These are phyloP conservation scores for Colletotrichum orbiculare DNA, from an alignment of 2,329 filamentous ascomycete genomes.

Conservation along the genomic window DNA sequence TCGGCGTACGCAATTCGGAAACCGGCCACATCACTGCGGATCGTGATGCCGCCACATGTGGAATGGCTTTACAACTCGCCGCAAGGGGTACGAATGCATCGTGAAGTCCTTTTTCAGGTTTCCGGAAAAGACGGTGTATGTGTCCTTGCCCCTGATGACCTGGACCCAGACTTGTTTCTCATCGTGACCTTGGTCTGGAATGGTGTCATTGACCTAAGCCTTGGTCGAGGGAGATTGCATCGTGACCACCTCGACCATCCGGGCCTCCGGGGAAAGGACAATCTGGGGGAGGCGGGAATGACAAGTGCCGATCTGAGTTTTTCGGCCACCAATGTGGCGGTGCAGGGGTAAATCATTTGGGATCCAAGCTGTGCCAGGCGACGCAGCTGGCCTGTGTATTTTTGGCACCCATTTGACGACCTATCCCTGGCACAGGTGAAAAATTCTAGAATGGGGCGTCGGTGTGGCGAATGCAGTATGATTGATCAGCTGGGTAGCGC, in stretches of 20 bases:
- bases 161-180: slow-evolving; percentile 1
- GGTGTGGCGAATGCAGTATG: background rate
- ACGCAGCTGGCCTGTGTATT: too few species aligned
- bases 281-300: slow-evolving; percentile 3
- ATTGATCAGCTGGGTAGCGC: too few species aligned
- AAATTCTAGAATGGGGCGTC: slow-evolving; percentile 19
- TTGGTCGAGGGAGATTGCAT: slow-evolving; percentile 17
- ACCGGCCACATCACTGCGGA: slow-evolving; percentile 4
- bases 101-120: background rate
- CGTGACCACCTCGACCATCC: slow-evolving; percentile 21
- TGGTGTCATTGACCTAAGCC: slow-evolving; percentile 28
- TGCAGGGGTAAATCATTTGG: slow-evolving; percentile 20
- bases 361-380: background rate
- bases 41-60: slow-evolving; percentile 25
- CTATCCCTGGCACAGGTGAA: slow-evolving; percentile 1
- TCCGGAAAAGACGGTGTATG: slow-evolving; percentile 4
- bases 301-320: slow-evolving; percentile 33
- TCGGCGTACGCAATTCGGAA: background rate
- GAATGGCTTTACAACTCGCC: slow-evolving; percentile 15
- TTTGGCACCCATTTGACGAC: background rate
- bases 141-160: slow-evolving; percentile 1
- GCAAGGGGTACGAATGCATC: slow-evolving; percentile 15
- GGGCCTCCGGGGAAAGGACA: slow-evolving; percentile 2
- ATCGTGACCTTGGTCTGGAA: slow-evolving; percentile 31
- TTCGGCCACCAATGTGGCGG: slow-evolving; percentile 22